A percentile compares a stretch with the other conserved stretches of the same genome.
These are phyloP conservation scores for Porcisia deanei DNA, from an alignment of 208 protist genomes.

Conservation along the genomic window DNA sequence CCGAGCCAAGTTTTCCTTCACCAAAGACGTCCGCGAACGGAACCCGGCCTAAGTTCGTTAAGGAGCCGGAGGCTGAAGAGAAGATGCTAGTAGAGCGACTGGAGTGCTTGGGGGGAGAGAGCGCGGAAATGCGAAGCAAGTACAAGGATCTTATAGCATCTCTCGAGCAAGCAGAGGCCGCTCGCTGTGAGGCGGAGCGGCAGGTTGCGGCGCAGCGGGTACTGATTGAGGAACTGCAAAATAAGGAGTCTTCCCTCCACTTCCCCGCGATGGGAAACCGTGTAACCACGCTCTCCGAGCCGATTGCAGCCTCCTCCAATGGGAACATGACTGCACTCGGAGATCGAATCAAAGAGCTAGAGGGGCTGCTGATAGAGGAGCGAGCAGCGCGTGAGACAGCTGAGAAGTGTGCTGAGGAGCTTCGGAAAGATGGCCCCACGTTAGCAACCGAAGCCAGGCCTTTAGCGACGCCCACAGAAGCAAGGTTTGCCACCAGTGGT, in stretches of 20 bases:
- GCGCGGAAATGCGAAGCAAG: constrained; percentile 29
- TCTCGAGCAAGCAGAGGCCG: constrained; percentile 8
- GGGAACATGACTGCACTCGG: not conserved
- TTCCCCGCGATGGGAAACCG: not conserved
- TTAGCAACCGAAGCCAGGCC: not conserved
- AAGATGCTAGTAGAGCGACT: constrained; percentile 11
- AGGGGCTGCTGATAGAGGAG: constrained; percentile 13
- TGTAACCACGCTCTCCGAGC: constrained; percentile 3
- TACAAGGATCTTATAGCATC: constrained; percentile 19
- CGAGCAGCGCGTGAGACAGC: constrained; percentile 8
- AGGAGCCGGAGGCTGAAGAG: constrained; percentile 19
- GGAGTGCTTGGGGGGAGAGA: constrained; percentile 30
- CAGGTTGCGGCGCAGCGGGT: constrained; percentile 25
- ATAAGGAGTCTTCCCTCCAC: not conserved
- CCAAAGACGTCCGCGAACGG: not conserved
- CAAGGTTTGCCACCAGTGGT: not conserved
- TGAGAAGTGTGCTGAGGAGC: constrained; percentile 20
- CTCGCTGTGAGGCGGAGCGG: constrained; percentile 14
- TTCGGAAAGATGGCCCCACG: not conserved
- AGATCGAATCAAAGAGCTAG: constrained; percentile 23
- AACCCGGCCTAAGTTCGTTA: not conserved
- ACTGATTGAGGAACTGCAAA: constrained; percentile 5
- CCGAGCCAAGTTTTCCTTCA: not conserved
- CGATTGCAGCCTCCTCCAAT: constrained; percentile 4
- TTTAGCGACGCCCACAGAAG: not conserved